Conservation (phyloP, 1,139 yeast species). For the Candida tropicalis region DNA sequence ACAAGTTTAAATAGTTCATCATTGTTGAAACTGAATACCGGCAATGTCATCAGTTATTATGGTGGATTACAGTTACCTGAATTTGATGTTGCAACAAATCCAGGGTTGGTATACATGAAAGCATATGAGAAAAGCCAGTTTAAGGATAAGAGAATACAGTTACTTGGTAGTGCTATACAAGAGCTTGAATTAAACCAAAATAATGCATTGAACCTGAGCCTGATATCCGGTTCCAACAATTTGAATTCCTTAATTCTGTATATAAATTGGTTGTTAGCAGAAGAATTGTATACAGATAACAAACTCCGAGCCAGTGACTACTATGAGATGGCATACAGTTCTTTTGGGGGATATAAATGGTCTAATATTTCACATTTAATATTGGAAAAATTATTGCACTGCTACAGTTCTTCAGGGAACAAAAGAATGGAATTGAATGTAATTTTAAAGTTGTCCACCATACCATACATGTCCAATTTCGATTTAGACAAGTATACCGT, state of each 20-base stretch:
- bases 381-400: conserved; percentile 15
- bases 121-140: conserved; percentile 19
- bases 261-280: conserved; percentile 53
- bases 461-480: conserved; percentile 7
- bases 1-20: conserved; percentile 23
- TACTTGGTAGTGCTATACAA: conserved; percentile 36
- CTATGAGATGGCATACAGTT: conserved; percentile 15
- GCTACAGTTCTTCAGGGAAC: conserved; percentile 12
- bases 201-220: conserved; percentile 10
- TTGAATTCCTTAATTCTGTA: conserved; percentile 22
- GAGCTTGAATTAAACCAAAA: conserved; percentile 21
- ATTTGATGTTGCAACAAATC: conserved; percentile 30
- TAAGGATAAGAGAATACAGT: conserved; percentile 20
- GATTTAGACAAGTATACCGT: conserved; percentile 2
- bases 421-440: conserved; percentile 13
- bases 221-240: conserved; percentile 13
- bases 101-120: conserved; percentile 31
- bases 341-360: conserved; percentile 13
- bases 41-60: conserved; percentile 21
- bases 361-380: conserved; percentile 13
- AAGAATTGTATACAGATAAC: conserved; percentile 26
- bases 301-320: conserved; percentile 14
- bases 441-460: conserved; percentile 15
- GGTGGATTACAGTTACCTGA: conserved; percentile 39
- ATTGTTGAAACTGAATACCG: conserved; percentile 15